Base-by-base conservation (phyloP, 2,329 filamentous ascomycete genomes). In the Colletotrichum viniferum region DNA sequence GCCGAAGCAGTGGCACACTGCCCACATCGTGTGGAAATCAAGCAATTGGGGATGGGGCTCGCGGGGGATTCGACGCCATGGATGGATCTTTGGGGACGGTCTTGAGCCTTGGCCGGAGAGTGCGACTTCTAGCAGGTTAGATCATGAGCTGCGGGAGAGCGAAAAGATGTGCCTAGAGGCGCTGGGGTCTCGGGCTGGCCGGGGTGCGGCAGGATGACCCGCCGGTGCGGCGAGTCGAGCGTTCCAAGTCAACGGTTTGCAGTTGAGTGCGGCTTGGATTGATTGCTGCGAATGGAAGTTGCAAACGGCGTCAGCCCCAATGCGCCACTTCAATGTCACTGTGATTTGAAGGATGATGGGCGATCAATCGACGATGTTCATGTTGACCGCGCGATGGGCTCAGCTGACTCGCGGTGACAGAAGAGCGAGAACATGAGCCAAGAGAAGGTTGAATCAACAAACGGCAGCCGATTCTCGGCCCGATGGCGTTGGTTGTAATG, bases 131-230 rank as follows among this genome's bases (percentile, higher is more conserved):
- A 43, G 61, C 34, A 43, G 21, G 21, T 28, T 64, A 28, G 61
- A 14, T 48, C 24, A 4, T 48, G 62, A 65, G 48, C 38, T 30
- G 58, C 30, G 56, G 65, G 38, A 69, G 65, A 52, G 43, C n/a
- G n/a, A 52, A 52, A 21, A 52, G n/a, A 21, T 52, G 43, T 13
- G 3, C 3, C 52, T 21, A 21, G 64, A 67, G 26, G 55, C 34
- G n/a, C 55, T 28, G 66, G 71, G 62, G 32, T 52, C 38, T 73
- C 73, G 73, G 73, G 69, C 63, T 73, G 34, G 24, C 69, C 69
- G 73, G 69, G 63, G 26, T 43, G 73, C 63, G 34, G 73, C 32
- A 48, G 21, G 26, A 34, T 8, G 63, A 62, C 55, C 36, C 55
- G 36, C 56, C 24, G 36, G 36, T 21, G 24, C 34, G 52, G 36